A percentile compares a stretch with the other conserved stretches of the same genome.
These are phyloP conservation scores for Encephalitozoon hellem DNA, from an alignment of 371 early-diverging fungal species.

Conservation along the genomic window DNA sequence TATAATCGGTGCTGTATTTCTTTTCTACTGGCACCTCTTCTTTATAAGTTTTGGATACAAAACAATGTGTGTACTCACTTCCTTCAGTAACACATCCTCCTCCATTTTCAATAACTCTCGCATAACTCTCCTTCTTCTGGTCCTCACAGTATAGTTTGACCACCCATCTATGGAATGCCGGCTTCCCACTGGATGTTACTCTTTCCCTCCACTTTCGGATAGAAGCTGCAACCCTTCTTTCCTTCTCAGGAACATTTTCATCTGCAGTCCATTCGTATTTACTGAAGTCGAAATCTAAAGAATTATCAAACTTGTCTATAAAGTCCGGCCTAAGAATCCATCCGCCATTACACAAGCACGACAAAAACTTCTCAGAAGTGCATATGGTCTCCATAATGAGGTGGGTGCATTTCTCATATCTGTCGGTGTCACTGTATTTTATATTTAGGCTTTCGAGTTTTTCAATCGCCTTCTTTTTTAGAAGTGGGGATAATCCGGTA, in stretches of 20 bases:
- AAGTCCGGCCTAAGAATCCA: conserved; percentile 55
- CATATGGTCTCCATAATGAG: conserved; percentile 56
- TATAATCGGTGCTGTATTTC: conserved; percentile 36
- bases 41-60: conserved; percentile 54
- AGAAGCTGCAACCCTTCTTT: conserved; percentile 30
- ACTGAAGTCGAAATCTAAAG: conserved; percentile 38
- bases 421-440: conserved; percentile 32
- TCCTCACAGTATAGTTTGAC: conserved; percentile 47
- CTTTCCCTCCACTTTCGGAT: conserved; percentile 48
- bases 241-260: conserved; percentile 21
- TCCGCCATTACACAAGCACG: conserved; percentile 46
- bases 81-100: conserved; percentile 45
- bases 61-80: conserved; percentile 51
- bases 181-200: conserved; percentile 33
- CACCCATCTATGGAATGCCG: conserved; percentile 57
- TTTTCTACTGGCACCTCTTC: conserved; percentile 28
- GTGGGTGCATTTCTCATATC: conserved; percentile 56
- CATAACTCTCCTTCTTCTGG: conserved; percentile 31
- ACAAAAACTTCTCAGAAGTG: conserved; percentile 59
- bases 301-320: conserved; percentile 50
- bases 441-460: conserved; percentile 41
- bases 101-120: conserved; percentile 40
- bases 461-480: conserved; percentile 49
- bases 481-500: conserved; percentile 45
- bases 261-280: conserved; percentile 48